Percentiles rank a stretch among this genome's conserved stretches.
These are phyloP conservation scores for Knufia petricola DNA, from an alignment of 2,329 filamentous ascomycete genomes.

Conservation along the genomic window DNA sequence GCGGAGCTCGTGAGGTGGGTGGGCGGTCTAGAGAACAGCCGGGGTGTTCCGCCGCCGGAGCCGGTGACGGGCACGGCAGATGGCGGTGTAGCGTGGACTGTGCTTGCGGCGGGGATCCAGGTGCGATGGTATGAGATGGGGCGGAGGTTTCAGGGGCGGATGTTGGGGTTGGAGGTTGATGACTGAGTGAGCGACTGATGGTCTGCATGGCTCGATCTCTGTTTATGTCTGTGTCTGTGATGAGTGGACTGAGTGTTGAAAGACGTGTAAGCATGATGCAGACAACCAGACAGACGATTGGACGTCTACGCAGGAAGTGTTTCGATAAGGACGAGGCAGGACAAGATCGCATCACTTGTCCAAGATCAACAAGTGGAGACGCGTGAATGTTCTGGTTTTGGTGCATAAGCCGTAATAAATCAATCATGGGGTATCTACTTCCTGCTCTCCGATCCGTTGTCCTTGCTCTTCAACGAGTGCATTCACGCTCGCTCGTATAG, in stretches of 20 bases:
- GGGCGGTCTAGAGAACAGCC: conserved; percentile 58
- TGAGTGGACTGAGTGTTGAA: no score
- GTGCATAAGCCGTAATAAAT: not conserved
- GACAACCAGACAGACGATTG: no score
- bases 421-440: not conserved
- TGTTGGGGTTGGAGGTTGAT: conserved; percentile 21
- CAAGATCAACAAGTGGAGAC: no score
- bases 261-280: no score
- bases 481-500: no score
- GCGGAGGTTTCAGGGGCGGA: conserved; percentile 22
- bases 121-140: conserved; percentile 64
- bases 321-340: no score
- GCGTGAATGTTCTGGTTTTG: no score
- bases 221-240: no score
- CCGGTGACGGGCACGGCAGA: conserved; percentile 50
- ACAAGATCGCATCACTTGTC: no score
- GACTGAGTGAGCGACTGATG: no score
- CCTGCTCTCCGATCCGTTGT: not conserved
- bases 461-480: not conserved
- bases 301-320: no score
- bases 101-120: conserved; percentile 69
- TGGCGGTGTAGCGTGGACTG: conserved; percentile 35
- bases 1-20: conserved; percentile 87
- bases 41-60: conserved; percentile 35
- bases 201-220: no score